Base-by-base conservation (phyloP, 2,329 filamentous ascomycete genomes). In the Aspergillus sp. region DNA sequence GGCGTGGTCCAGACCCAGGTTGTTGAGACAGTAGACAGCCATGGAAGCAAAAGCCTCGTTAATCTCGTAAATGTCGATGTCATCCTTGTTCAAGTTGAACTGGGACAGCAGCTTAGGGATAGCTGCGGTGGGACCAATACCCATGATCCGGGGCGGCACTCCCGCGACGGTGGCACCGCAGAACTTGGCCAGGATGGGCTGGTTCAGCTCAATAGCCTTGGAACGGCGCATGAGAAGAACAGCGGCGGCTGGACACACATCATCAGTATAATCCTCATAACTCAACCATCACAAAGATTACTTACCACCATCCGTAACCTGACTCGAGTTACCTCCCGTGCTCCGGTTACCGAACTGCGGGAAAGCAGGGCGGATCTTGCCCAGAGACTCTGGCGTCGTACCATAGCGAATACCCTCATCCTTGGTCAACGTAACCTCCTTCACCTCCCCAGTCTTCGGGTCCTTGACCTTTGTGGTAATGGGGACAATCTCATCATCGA, bases 1-100 rank as follows among this genome's bases (percentile, higher is more conserved):
- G 17, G 86, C 87, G 55, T 86, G 80, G 64, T 88, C 84, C 76
- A 87, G 57, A 72, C 86, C 70, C 9, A 82, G 71, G 77, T 94
- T 86, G 70, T 92, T 84, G 58, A 90, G 80, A 80, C 92, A 97
- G 85, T 97, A 98, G 30, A 97, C 93, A 1, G 92, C 93, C 95
- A 98, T 98, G 55, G 91, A 95, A 21, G 93, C 94, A 72, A 99
- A 99, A 1, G 95, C 95, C 84, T 99, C 95, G 82, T 99, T 99
- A 74, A 99, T 80, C 84, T 98, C 95, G 69, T 94, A 84, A 38
- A 98, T 85, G 73, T 99, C 95, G 63, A 95, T 86, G 70, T 98
- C 95, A 61, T 89, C 85, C 57, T 96, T 81, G 23, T 84, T 86
- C 63, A 99, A 79, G 78, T 89, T 87, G 84, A 89, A 88, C 80